Base-by-base conservation (phyloP, 2,329 filamentous ascomycete genomes). In the Colletotrichum agaves region DNA sequence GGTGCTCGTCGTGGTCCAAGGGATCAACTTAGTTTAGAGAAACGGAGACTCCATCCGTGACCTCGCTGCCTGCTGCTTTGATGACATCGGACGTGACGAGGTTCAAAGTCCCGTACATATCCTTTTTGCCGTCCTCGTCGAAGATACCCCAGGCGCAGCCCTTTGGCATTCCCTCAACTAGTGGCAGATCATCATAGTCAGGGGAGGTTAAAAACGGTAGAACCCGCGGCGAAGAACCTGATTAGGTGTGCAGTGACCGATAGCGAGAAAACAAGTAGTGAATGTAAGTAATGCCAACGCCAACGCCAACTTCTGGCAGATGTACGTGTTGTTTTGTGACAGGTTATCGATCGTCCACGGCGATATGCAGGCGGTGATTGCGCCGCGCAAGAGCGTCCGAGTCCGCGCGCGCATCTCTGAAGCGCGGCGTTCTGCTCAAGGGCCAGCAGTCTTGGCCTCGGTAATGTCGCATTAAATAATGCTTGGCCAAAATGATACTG, bases 141-240 rank as follows among this genome's bases (percentile, higher is more conserved):
- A 85, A 86, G 3, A 87, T 10, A 2, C 85, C 84, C 85, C 85
- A 87, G 4, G 82, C 82, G 61, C 82, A 86, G 10, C 83, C 82
- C 55, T 82, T 78, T 0, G 81, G 82, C 77, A 83, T 82, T 23
- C 77, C 79, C 15, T 80, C 69, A 11, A 84, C 80, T 47, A 71
- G 70, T 13, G 81, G 81, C 7, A 84, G 76, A 69, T 76, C 68
- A 56, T 83, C 81, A 62, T 81, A 83, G 71, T 83, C 78, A 0
- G 84, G 84, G 84, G 12, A 85, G 69, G n/a, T 57, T 21, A 13
- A 58, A 12, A 1, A 31, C 12, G 3, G 31, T 31, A 12, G 58
- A 57, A 21, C 8, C 10, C 66, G 66, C 66, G 31, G n/a, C 0
- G 21, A n/a, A 0, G 8, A 0, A 6, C 3, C 12, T 49, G 46